These are phyloP conservation scores for Dalbergia cultrata DNA, from an alignment of 306 rosid species.

Conservation along the genomic window DNA sequence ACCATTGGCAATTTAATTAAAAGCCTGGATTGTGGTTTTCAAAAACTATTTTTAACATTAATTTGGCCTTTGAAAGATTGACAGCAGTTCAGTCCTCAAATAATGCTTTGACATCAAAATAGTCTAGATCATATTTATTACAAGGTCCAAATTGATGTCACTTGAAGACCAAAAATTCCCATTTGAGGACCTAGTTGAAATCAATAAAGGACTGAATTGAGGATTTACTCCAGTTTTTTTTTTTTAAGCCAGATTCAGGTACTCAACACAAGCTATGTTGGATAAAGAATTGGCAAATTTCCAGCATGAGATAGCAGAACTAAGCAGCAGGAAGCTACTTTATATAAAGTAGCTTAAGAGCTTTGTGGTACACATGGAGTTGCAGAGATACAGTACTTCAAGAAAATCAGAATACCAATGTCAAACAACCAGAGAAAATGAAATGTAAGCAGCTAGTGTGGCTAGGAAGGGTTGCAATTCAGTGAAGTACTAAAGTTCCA, in stretches of 20 bases:
- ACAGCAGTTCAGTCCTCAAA: not conserved
- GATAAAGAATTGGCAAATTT: slow-evolving; percentile 10
- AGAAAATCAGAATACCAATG: slow-evolving; percentile 6
- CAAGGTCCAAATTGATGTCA: slow-evolving; percentile 6
- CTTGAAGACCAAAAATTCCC: slow-evolving; percentile 17
- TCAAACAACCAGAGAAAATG: slow-evolving; percentile 14
- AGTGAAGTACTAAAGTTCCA: slow-evolving; percentile 1
- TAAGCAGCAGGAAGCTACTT: not conserved
- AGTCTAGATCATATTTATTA: slow-evolving; percentile 13
- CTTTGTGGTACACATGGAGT: not conserved
- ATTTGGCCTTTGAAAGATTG: not conserved
- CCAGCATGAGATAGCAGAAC: not conserved
- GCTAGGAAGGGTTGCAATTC: slow-evolving; percentile 18
- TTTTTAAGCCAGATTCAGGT: not conserved
- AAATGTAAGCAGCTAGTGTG: not conserved
- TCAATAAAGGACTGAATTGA: not conserved
- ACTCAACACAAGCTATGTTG: slow-evolving; percentile 1
- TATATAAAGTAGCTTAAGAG: slow-evolving; percentile 11
- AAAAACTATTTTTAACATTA: not conserved
- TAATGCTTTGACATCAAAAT: slow-evolving; percentile 37
- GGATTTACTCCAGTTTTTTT: slow-evolving; percentile 1
- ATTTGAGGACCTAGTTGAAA: slow-evolving; percentile 22
- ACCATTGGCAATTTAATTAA: slow-evolving; percentile 13
- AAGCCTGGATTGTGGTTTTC: not conserved
- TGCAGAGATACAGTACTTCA: not conserved